Base-by-base conservation (phyloP, 176 grass and related monocot species). In the Chrysopogon serrulatus region DNA sequence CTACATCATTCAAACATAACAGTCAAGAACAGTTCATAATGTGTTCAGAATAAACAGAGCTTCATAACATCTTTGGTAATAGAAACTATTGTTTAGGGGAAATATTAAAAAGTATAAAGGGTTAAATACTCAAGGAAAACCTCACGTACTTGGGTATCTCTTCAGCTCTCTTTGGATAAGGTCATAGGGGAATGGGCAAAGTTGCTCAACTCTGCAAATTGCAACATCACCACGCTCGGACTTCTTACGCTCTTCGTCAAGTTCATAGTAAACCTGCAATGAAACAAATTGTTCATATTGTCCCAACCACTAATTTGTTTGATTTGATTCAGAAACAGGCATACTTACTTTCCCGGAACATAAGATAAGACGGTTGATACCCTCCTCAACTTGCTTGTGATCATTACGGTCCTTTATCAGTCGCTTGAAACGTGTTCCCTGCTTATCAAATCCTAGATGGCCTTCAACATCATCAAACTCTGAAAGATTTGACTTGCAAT, bases 401-500 rank as follows among this genome's bases (percentile, higher is more conserved):
- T 87, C 72, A 26, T 95, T 98, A 19, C 84, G 85, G 71, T 98
- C 95, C 82, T 98, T 98, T 79, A 98, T 95, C 53, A 98, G 79
- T 21, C 95, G 91, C 76, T 98, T 98, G 90, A 98, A 97, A 42
- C 94, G 89, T 67, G 94, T 97, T 48, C 94, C 94, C 88, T 98
- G 95, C 82, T 91, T 97, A 79, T 95, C 92, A 62, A 98, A 98
- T 62, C 95, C 95, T 47, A 73, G 90, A 73, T 98, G 95, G 26
- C 95, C 95, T 83, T 91, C 88, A 73, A 91, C 86, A 86, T 98
- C 95, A 88, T 98, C 92, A 77, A 98, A 98, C 76, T 98, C 95
- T 4, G 95, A 98, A 59, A 98, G 87, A 85, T 93, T 88, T 6
- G 95, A 98, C 80, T 95, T 98, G 73, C 92, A 98, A 54, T 98